Evolutionary conservation across 2,329 filamentous ascomycete genomes (phyloP).

Genomic region (Cladosporium cucumerinum): DNA sequence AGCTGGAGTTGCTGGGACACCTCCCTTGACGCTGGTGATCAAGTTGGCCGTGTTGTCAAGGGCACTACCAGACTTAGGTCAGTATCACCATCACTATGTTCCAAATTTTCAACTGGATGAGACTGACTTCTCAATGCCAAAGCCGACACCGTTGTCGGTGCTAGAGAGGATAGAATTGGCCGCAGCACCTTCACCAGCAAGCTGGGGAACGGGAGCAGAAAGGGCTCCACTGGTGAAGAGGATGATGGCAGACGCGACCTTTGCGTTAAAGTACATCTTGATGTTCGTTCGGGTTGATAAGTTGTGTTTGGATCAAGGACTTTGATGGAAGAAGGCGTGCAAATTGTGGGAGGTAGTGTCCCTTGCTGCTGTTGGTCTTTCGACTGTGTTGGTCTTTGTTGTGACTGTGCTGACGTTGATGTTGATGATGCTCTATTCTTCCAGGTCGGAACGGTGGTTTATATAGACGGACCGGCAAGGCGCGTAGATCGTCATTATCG

Average conservation of each 20-base stretch:
- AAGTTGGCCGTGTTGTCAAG: constrained; percentile 23
- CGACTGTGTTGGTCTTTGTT: not conserved
- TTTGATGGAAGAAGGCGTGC: not conserved
- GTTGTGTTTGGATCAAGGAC: not conserved
- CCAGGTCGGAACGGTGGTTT: not conserved
- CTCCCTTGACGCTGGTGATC: constrained; percentile 16
- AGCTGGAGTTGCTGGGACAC: constrained; percentile 11
- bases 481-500: not conserved
- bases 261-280: constrained; percentile 22
- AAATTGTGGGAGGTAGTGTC: not conserved
- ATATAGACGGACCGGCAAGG: not conserved
- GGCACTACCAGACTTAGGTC: constrained; percentile 10
- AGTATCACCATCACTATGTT: not conserved
- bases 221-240: constrained; percentile 17
- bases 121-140: constrained; percentile 21
- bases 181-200: constrained; percentile 25
- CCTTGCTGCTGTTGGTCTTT: constrained; percentile 8
- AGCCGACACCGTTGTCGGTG: constrained; percentile 26
- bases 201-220: constrained; percentile 21
- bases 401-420: constrained; percentile 2
- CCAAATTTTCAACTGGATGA: not conserved
- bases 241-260: constrained; percentile 20
- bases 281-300: not conserved
- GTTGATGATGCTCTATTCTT: not conserved
- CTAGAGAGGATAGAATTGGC: constrained; percentile 22